Percentiles rank a stretch among this genome's conserved stretches.
phyloP scores from a whole-genome alignment of 2,329 filamentous ascomycete species.

The Chrysoporthe austroafricana region DNA sequence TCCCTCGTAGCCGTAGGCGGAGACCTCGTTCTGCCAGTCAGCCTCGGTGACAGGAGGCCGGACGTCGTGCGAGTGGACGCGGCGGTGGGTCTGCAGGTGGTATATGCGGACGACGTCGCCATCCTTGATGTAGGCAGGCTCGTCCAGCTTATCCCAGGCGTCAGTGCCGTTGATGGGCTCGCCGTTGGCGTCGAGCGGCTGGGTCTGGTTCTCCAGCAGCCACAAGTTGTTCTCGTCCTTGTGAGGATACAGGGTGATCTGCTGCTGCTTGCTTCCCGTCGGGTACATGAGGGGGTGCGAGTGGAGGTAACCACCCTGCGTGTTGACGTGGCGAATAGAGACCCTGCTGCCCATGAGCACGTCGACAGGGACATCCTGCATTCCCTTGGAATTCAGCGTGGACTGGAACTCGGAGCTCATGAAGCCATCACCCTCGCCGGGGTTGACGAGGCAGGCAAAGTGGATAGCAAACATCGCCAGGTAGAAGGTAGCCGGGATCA shows the following conservation, averaged over 20 bases:
- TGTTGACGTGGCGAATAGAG: slow-evolving; percentile 90
- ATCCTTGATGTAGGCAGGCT: slow-evolving; percentile 72
- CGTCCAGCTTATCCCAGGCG: slow-evolving; percentile 79
- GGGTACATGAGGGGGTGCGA: slow-evolving; percentile 98
- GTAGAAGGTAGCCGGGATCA: slow-evolving; percentile 89
- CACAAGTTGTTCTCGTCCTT: slow-evolving; percentile 99
- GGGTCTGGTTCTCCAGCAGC: slow-evolving; percentile 93
- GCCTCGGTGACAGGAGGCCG: slow-evolving; percentile 83
- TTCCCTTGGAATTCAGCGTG: slow-evolving; percentile 92
- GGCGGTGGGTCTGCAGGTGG: slow-evolving; percentile 80
- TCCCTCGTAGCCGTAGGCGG: slow-evolving; percentile 95
- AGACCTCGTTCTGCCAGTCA: slow-evolving; percentile 95
- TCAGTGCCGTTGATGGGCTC: slow-evolving; percentile 77
- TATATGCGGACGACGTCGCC: slow-evolving; percentile 82
- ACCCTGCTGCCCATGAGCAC: slow-evolving; percentile 87
- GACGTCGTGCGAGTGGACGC: slow-evolving; percentile 94
- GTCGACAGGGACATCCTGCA: slow-evolving; percentile 93
- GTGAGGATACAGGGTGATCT: slow-evolving; percentile 97
- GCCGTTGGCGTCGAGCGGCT: slow-evolving; percentile 78
- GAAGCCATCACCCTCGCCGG: slow-evolving; percentile 96
- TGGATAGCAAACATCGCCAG: slow-evolving; percentile 97
- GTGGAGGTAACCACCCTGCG: slow-evolving; percentile 95
- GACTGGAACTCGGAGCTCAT: slow-evolving; percentile 99
- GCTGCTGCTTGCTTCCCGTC: slow-evolving; percentile 95
- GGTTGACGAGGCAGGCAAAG: slow-evolving; percentile 90